Conservation (phyloP, 345 rosid species). For the Odontarrhena argentea region DNA sequence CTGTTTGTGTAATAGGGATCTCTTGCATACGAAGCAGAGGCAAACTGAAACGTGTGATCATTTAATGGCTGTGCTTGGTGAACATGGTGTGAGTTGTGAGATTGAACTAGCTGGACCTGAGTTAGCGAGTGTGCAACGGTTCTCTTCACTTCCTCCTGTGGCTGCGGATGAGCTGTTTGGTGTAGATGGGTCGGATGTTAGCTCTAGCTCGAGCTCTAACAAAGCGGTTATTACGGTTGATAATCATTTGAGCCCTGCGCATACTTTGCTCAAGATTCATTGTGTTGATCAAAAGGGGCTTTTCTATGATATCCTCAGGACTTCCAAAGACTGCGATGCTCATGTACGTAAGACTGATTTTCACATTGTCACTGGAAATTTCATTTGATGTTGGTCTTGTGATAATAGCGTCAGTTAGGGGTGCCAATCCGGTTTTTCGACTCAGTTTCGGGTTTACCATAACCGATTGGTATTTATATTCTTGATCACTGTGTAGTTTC, state of each 20-base stretch:
- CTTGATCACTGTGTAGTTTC: too few species aligned
- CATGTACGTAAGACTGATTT: slow-evolving; percentile 46
- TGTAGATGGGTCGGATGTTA: slow-evolving; percentile 41
- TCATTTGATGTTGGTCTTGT: too few species aligned
- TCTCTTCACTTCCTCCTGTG: slow-evolving; percentile 55
- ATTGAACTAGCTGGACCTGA: slow-evolving; percentile 68
- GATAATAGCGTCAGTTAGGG: too few species aligned
- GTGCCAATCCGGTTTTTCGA: too few species aligned
- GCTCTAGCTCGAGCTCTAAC: slow-evolving; percentile 39
- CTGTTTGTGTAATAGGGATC: slow-evolving; percentile 49
- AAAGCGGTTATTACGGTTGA: slow-evolving; percentile 54
- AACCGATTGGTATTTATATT: too few species aligned
- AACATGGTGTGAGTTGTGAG: slow-evolving; percentile 68
- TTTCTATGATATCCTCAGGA: slow-evolving; percentile 70
- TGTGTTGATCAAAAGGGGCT: slow-evolving; percentile 78
- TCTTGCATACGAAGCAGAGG: slow-evolving; percentile 59
- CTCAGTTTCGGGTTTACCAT: too few species aligned
- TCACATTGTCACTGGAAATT: too few species aligned
- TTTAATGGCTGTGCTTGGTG: slow-evolving; percentile 55
- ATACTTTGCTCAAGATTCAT: slow-evolving; percentile 66
- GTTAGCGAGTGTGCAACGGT: slow-evolving; percentile 48
- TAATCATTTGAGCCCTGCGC: slow-evolving; percentile 70
- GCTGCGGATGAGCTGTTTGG: slow-evolving; percentile 60
- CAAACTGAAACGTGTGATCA: slow-evolving; percentile 55
- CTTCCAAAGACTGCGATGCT: slow-evolving; percentile 70